Evolutionary conservation across 1,284 basidiomycete genomes (phyloP).

Genomic region (Lentinus polychrous): DNA sequence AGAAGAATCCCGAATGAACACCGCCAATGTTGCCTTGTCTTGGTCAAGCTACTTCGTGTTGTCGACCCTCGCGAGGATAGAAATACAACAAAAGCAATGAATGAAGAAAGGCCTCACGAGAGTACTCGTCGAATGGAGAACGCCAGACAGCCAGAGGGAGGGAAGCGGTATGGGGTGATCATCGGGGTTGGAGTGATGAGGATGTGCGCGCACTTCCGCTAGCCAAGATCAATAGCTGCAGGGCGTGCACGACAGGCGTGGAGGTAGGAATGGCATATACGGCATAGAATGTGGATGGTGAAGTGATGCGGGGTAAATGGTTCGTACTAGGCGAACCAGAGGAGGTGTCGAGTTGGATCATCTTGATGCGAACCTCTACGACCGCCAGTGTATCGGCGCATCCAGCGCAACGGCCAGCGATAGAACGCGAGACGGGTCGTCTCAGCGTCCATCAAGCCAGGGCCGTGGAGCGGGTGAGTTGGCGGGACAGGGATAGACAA

Average conservation of each 20-base stretch:
- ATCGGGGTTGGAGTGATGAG: constrained; percentile 7
- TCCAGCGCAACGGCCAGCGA: constrained; percentile 14
- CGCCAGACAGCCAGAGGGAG: constrained; percentile 13
- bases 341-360: too few species aligned
- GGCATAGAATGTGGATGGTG: neutral
- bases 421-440: constrained; percentile 64
- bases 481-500: constrained; percentile 46
- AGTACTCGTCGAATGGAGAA: constrained; percentile 9
- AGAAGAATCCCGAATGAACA: too few species aligned
- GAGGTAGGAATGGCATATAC: constrained; percentile 11
- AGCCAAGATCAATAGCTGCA: neutral
- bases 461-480: constrained; percentile 36
- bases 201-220: neutral
- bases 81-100: neutral
- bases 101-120: neutral
- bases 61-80: neutral
- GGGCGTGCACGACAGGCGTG: constrained; percentile 6
- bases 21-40: too few species aligned
- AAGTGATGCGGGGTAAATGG: too few species aligned
- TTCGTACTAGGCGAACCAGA: too few species aligned
- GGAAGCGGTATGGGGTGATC: constrained; percentile 12
- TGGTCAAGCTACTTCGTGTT: too few species aligned
- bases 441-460: constrained; percentile 20
- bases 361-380: neutral
- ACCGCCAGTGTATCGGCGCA: constrained; percentile 63